Conservation (phyloP, 805 yeast genomes). For the Zygotorulaspora danielsina region DNA sequence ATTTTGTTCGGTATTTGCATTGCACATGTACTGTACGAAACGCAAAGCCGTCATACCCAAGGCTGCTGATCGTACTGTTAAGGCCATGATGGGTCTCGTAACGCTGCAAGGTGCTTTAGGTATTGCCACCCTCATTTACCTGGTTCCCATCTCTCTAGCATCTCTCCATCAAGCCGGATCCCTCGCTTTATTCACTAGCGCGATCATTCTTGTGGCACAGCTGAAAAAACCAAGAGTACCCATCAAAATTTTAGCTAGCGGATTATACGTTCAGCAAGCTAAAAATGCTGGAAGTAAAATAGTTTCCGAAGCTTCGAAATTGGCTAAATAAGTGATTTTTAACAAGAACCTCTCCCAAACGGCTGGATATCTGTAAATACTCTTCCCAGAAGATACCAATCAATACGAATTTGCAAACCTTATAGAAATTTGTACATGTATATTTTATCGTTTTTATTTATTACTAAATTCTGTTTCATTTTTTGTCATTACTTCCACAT, state of each 20-base stretch:
- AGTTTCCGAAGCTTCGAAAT: conserved; percentile 36
- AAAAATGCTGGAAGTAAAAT: conserved; percentile 32
- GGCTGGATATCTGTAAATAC: neutral
- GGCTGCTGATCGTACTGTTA: conserved; percentile 52
- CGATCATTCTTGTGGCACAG: conserved; percentile 58
- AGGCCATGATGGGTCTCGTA: conserved; percentile 76
- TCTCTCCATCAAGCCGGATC: conserved; percentile 98
- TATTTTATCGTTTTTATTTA: conserved; percentile 6
- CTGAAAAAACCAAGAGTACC: conserved; percentile 54
- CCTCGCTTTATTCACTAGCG: conserved; percentile 74
- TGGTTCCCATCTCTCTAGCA: conserved; percentile 90
- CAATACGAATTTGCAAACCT: neutral
- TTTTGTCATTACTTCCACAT: conserved; percentile 44
- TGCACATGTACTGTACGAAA: conserved; percentile 63
- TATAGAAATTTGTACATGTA: conserved; percentile 4
- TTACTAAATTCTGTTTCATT: conserved; percentile 25
- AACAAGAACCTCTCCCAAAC: neutral
- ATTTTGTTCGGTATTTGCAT: conserved; percentile 61
- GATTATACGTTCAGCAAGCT: conserved; percentile 33
- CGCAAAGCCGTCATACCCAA: conserved; percentile 55
- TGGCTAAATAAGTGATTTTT: conserved; percentile 17
- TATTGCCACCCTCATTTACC: conserved; percentile 73
- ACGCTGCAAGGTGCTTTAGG: conserved; percentile 82
- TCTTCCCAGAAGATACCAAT: too few relatives aligned
- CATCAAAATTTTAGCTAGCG: conserved; percentile 36